Base-by-base conservation (phyloP, 2,329 filamentous ascomycete genomes). In the Paramyrothecium sp. region DNA sequence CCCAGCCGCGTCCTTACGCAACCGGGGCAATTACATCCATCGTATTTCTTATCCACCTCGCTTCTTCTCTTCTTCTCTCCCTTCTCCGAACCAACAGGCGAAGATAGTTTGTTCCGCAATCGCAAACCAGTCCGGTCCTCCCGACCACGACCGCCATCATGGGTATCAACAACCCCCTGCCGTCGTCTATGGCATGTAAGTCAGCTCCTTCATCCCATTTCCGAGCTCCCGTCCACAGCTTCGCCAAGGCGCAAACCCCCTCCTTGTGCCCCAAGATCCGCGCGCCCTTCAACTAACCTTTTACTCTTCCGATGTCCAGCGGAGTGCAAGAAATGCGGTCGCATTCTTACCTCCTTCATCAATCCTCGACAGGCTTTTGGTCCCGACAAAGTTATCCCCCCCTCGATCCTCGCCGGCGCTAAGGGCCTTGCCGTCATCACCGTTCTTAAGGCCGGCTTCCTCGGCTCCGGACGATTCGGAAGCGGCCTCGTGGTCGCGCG, bases 311-410 rank as follows among this genome's bases (percentile, higher is more conserved):
- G n/a, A 13, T 12, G 44, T 34, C 65, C 75, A 97, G 94, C 92
- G 80, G 95, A 99, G 80, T 98, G 95, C 79, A 95, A 90, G 75
- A 99, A 99, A 78, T 95, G 92, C 72, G 90, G 90, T 71, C 97
- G 96, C 81, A 98, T 98, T 69, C 85, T 99, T 65, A 86, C 90
- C 50, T 96, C 93, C 13, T 99, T 99, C 73, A 85, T 98, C 72
- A 95, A 98, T 72, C 95, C 95, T 20, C 86, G 88, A 70, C 94
- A 98, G 79, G 80, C 94, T 20, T 97, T 98, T 73, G 92, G 94
- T 7, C 94, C 95, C 56, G 95, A 98, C 75, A 98, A 98, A 76
- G 88, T 99, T 72, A 99, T 99, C 67, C 95, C 95, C 53, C 93
- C 94, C 8, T 85, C 89, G 54, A 84, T 99, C 66, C 87, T 99